Percentiles rank a stretch among this genome's conserved stretches.
These are phyloP conservation scores for Leishmania amazonensis DNA, from an alignment of 208 protist genomes.

Conservation along the genomic window DNA sequence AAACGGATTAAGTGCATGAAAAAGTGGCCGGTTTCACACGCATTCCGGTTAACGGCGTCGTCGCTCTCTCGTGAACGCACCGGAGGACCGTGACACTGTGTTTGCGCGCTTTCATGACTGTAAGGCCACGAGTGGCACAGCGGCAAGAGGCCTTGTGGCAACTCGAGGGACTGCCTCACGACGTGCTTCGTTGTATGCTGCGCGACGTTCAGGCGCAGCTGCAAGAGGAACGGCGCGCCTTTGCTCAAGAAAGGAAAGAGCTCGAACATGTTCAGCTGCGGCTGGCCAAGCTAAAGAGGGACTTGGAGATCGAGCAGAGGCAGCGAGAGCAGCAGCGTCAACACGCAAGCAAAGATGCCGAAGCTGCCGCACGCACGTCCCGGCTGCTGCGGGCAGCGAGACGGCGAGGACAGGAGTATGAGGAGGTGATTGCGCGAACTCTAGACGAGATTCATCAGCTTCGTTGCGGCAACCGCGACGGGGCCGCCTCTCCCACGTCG, in stretches of 20 bases:
- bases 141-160: background rate
- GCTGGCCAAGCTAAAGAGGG: background rate
- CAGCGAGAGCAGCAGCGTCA: background rate
- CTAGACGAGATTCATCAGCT: constrained; percentile 1
- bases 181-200: constrained; percentile 86
- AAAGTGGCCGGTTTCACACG: background rate
- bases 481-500: background rate
- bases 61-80: background rate
- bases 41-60: too few relatives aligned
- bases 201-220: constrained; percentile 8
- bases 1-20: background rate
- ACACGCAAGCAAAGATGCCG: background rate
- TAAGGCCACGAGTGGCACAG: background rate
- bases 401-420: constrained; percentile 2
- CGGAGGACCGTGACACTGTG: background rate
- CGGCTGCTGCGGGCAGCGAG: constrained; percentile 1
- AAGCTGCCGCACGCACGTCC: background rate
- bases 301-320: background rate
- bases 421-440: constrained; percentile 6
- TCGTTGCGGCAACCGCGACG: background rate
- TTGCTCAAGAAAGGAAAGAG: background rate
- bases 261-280: background rate
- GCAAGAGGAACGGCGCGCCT: background rate
- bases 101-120: background rate
- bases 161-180: constrained; percentile 8